Evolutionary conservation across 768 basidiomycete genomes (phyloP).

Genomic region (Auricularia heimuer): DNA sequence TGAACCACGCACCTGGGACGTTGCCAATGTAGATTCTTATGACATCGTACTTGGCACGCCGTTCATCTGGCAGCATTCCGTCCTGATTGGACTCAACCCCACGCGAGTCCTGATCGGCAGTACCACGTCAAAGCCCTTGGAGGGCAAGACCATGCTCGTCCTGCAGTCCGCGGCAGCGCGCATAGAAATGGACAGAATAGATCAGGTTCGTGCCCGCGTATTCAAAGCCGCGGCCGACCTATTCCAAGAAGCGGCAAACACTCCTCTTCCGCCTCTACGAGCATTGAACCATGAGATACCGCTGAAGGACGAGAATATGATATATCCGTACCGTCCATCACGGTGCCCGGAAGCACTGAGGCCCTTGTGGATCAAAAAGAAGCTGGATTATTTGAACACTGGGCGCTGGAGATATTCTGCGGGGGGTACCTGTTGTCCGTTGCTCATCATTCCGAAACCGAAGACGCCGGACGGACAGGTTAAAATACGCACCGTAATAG

Average conservation of each 20-base stretch:
- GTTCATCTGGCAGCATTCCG: background rate
- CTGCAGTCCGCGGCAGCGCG: background rate
- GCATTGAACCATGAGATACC: slow-evolving; percentile 11
- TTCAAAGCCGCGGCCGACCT: slow-evolving; percentile 9
- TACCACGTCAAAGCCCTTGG: too few relatives aligned
- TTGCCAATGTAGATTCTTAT: background rate
- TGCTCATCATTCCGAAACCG: slow-evolving; percentile 4
- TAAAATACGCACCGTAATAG: slow-evolving; percentile 4
- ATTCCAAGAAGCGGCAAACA: slow-evolving; percentile 3
- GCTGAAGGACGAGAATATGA: slow-evolving; percentile 7
- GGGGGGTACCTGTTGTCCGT: background rate
- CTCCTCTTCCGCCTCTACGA: slow-evolving; percentile 7
- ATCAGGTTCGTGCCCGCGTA: slow-evolving; percentile 3
- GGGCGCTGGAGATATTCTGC: too few relatives aligned
- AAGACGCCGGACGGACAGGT: background rate
- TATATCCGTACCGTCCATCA: slow-evolving; percentile 7
- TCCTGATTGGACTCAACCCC: too few relatives aligned
- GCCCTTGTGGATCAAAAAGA: background rate
- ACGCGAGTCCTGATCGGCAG: too few relatives aligned
- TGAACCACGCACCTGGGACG: background rate
- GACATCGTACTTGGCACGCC: slow-evolving; percentile 3
- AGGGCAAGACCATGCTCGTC: background rate
- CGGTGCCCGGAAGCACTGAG: slow-evolving; percentile 7
- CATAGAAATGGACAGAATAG: background rate
- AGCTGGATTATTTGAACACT: too few relatives aligned